Conservation (phyloP, 2,329 filamentous ascomycete genomes). For the Spiromastix sp. region DNA sequence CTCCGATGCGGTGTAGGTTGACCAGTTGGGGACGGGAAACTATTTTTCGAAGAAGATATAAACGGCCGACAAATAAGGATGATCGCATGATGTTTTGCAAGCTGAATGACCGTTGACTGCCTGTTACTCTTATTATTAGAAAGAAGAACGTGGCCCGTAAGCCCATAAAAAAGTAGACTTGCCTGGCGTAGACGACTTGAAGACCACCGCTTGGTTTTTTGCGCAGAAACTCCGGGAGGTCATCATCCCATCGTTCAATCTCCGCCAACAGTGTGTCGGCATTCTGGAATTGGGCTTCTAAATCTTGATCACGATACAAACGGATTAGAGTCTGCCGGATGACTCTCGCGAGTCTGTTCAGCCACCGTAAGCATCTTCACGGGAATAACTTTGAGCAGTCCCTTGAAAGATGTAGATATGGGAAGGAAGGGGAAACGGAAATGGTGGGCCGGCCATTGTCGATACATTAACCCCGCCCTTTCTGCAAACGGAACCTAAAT, state of each 20-base stretch:
- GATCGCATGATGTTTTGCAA: too few species aligned
- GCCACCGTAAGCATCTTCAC: not conserved
- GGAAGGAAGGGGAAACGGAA: not conserved
- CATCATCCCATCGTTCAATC: not conserved
- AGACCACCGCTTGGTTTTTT: not conserved
- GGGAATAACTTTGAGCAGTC: too few species aligned
- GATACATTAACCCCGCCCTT: too few species aligned
- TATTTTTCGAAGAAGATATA: too few species aligned
- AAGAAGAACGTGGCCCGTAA: not conserved
- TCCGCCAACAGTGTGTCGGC: not conserved
- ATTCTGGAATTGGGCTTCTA: not conserved
- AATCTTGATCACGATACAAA: not conserved
- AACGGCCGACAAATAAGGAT: too few species aligned
- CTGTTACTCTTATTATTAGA: not conserved
- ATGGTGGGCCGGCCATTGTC: too few species aligned
- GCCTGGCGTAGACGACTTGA: not conserved
- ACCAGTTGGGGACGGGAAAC: too few species aligned
- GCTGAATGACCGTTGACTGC: too few species aligned
- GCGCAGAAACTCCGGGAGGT: not conserved
- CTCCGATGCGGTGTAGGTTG: too few species aligned
- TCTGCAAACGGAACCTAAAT: too few species aligned
- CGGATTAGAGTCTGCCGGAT: not conserved
- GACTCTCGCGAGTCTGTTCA: not conserved
- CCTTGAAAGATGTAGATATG: too few species aligned
- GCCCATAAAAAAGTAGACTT: not conserved